Percentiles rank a stretch among this genome's conserved stretches.
Evolutionary conservation across 2,329 filamentous ascomycete genomes (phyloP).

Genomic region (Mycocentrospora acerina): DNA sequence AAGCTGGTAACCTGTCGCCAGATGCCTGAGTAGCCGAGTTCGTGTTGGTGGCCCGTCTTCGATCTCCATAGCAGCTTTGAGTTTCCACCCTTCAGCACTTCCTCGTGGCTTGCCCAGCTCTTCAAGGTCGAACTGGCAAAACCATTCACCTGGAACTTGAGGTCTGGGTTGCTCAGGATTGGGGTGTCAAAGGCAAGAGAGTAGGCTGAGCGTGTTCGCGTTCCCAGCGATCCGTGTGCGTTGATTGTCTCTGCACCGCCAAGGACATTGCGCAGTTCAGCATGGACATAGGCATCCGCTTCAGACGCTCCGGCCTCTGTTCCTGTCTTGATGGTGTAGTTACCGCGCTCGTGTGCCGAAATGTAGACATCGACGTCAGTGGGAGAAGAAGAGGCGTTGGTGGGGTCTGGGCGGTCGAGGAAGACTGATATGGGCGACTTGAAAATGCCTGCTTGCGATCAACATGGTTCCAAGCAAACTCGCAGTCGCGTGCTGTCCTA

Average conservation of each 20-base stretch:
- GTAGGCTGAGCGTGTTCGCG: slow-evolving; percentile 87
- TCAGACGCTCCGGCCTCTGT: slow-evolving; percentile 93
- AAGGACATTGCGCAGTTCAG: slow-evolving; percentile 87
- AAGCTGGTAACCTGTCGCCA: slow-evolving; percentile 91
- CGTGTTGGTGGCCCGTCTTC: slow-evolving; percentile 66
- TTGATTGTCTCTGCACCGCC: slow-evolving; percentile 90
- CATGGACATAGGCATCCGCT: slow-evolving; percentile 87
- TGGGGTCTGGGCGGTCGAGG: slow-evolving; percentile 72
- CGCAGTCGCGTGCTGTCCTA: slow-evolving; percentile 45
- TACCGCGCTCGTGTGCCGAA: slow-evolving; percentile 74
- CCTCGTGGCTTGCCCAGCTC: slow-evolving; percentile 91
- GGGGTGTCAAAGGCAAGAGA: slow-evolving; percentile 83
- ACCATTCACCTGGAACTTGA: slow-evolving; percentile 75
- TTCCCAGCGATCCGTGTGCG: slow-evolving; percentile 84
- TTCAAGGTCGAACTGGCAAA: slow-evolving; percentile 84
- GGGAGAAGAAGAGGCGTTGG: slow-evolving; percentile 67
- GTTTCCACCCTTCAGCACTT: slow-evolving; percentile 76
- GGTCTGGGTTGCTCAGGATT: slow-evolving; percentile 78
- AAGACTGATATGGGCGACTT: slow-evolving; percentile 79
- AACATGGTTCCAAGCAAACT: slow-evolving; percentile 7
- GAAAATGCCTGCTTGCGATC: slow-evolving; percentile 70
- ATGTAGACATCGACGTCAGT: slow-evolving; percentile 82
- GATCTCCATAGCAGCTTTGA: slow-evolving; percentile 76
- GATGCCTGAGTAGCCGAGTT: slow-evolving; percentile 74
- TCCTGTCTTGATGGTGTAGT: slow-evolving; percentile 86